Percentiles rank a stretch among this genome's conserved stretches.
Conservation (phyloP, 225 moss, liverwort and hornwort species). For the Bryoerythrophyllum caledonicum region DNA sequence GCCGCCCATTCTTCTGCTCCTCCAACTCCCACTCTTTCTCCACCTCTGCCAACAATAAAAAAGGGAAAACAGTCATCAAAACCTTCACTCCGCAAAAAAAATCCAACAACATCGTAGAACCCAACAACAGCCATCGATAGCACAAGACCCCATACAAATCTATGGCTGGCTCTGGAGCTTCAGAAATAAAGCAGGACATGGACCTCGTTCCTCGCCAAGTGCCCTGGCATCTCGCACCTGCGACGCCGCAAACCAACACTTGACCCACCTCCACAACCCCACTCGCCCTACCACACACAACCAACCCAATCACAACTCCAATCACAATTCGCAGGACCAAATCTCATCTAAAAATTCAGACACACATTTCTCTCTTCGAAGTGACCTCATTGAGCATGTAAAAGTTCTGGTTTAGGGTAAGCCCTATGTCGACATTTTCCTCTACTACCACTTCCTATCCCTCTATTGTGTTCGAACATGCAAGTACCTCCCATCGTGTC, state of each 20-base stretch:
- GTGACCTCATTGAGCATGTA: no score
- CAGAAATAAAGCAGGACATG: no score
- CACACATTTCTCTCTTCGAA: no score
- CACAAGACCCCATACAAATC: not conserved
- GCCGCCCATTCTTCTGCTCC: constrained; percentile 37
- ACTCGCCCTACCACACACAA: constrained; percentile 32
- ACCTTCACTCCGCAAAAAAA: not conserved
- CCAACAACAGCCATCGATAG: not conserved
- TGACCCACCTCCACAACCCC: constrained; percentile 33
- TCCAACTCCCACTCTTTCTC: constrained; percentile 32
- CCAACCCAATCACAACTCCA: constrained; percentile 8
- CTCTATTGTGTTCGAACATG: no score
- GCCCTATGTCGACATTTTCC: no score
- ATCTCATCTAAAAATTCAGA: constrained; percentile 15
- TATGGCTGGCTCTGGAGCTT: no score
- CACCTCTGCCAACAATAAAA: constrained; percentile 31
- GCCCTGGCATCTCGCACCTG: constrained; percentile 31
- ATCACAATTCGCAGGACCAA: not conserved
- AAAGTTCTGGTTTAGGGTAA: no score
- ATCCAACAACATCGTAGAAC: no score
- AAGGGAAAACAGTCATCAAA: constrained; percentile 4
- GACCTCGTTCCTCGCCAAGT: constrained; percentile 7
- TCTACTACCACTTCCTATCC: no score
- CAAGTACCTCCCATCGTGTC: no score
- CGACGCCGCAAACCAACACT: constrained; percentile 29